Conservation (phyloP, 176 grass and related monocot species). For the Juncus effusus region DNA sequence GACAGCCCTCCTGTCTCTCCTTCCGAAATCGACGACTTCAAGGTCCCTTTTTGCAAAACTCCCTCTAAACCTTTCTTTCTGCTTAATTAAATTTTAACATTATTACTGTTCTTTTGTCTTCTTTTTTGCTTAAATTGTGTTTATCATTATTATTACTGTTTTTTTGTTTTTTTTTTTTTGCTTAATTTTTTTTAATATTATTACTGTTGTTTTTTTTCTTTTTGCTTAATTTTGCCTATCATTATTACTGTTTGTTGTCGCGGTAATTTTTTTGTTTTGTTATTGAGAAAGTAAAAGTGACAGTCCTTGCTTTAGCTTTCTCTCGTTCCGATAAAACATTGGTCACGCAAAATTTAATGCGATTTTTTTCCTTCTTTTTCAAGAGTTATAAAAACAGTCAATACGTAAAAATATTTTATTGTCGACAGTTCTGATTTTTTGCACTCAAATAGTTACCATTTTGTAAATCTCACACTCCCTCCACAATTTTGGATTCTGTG, state of each 20-base stretch:
- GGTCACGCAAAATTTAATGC: conserved; percentile 25
- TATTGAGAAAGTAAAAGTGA: not conserved
- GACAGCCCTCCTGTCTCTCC: conserved; percentile 95
- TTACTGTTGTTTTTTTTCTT: not conserved
- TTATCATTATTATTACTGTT: not conserved
- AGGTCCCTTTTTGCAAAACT: conserved; percentile 36
- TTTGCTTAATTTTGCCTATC: not conserved
- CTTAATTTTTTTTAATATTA: not conserved
- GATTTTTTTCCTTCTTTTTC: conserved; percentile 11
- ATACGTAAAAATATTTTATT: not conserved
- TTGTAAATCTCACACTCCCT: not conserved
- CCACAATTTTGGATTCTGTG: conserved; percentile 11
- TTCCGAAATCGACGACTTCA: conserved; percentile 68
- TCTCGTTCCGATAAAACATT: conserved; percentile 42
- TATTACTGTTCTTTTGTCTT: conserved; percentile 1
- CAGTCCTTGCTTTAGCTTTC: conserved; percentile 29
- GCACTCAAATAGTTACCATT: conserved; percentile 22
- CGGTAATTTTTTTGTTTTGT: not conserved
- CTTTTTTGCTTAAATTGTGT: not conserved
- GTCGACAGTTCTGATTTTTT: not conserved
- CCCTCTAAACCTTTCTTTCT: not conserved
- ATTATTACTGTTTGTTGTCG: not conserved
- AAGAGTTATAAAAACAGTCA: conserved; percentile 10
- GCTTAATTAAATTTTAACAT: not conserved
- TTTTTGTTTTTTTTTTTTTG: not conserved